Percentiles rank a stretch among this genome's conserved stretches.
Evolutionary conservation across 805 yeast species (phyloP).

Genomic region (Sungouiozyma intestinalis): DNA sequence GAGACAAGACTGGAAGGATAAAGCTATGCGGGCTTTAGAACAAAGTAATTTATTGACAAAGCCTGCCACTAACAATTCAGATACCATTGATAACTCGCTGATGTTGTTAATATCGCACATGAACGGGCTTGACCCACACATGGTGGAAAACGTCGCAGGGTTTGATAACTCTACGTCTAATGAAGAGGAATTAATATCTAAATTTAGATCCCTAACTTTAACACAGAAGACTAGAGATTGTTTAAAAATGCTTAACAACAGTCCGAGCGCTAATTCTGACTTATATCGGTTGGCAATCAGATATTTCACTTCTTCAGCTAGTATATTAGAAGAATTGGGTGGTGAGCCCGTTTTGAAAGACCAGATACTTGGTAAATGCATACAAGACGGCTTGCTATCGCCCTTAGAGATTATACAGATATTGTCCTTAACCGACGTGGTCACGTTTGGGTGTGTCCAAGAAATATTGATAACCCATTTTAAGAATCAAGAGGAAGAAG

Average conservation of each 20-base stretch:
- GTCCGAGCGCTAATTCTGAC: slow-evolving; percentile 45
- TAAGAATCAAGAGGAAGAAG: slow-evolving; percentile 49
- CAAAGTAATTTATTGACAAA: slow-evolving; percentile 43
- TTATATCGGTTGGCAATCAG: slow-evolving; percentile 56
- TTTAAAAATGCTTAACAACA: slow-evolving; percentile 38
- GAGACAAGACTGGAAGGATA: slow-evolving; percentile 46
- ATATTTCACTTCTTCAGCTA: slow-evolving; percentile 47
- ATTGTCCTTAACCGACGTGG: slow-evolving; percentile 48
- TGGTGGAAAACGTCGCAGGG: slow-evolving; percentile 8
- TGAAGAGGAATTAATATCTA: slow-evolving; percentile 24
- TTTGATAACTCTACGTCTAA: slow-evolving; percentile 32
- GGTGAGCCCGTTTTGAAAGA: slow-evolving; percentile 36
- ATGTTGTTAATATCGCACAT: slow-evolving; percentile 32
- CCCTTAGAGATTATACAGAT: slow-evolving; percentile 71
- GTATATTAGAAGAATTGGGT: slow-evolving; percentile 42
- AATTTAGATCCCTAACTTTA: slow-evolving; percentile 46
- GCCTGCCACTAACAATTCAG: slow-evolving; percentile 29
- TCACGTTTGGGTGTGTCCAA: slow-evolving; percentile 64
- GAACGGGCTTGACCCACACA: slow-evolving; percentile 25
- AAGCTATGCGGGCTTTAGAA: slow-evolving; percentile 47
- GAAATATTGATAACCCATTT: slow-evolving; percentile 56
- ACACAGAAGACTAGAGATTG: slow-evolving; percentile 49
- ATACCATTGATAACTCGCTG: slow-evolving; percentile 20
- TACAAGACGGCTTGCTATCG: slow-evolving; percentile 44
- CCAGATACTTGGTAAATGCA: slow-evolving; percentile 43